Percentiles rank a stretch among this genome's conserved stretches.
phyloP scores from a whole-genome alignment of 257 asterid species.

The Solanum acaule region DNA sequence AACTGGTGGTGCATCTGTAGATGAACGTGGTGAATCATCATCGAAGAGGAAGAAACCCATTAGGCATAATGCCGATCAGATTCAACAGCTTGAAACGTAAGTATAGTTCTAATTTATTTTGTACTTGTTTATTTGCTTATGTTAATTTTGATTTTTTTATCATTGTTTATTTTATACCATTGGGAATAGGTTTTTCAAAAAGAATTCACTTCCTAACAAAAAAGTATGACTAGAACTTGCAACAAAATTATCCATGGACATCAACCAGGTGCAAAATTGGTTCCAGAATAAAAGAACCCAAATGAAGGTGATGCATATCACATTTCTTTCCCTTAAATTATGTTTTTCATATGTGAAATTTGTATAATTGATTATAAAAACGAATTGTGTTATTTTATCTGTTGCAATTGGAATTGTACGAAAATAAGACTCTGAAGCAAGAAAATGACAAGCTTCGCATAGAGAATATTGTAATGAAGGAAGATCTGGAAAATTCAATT shows the following conservation, averaged over 20 bases:
- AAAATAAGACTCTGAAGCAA: too few species aligned
- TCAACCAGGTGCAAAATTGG: background rate
- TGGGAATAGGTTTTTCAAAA: slow-evolving; percentile 52
- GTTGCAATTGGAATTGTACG: too few species aligned
- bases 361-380: background rate
- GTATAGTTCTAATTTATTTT: too few species aligned
- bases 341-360: background rate
- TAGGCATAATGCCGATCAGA: slow-evolving; percentile 36
- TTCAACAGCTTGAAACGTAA: slow-evolving; percentile 75
- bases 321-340: too few species aligned
- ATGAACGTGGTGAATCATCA: slow-evolving; percentile 34
- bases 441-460: too few species aligned
- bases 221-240: background rate
- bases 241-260: background rate
- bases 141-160: too few species aligned
- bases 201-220: slow-evolving; percentile 78
- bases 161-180: background rate
- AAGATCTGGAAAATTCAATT: too few species aligned
- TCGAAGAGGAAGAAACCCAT: slow-evolving; percentile 22
- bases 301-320: background rate
- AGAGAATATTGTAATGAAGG: too few species aligned
- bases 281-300: background rate
- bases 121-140: background rate
- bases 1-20: slow-evolving; percentile 46
- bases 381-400: too few species aligned